Percentiles rank a stretch among this genome's conserved stretches.
These are phyloP conservation scores for Physocladia obscura DNA, from an alignment of 192 early-diverging fungal species.

Conservation along the genomic window DNA sequence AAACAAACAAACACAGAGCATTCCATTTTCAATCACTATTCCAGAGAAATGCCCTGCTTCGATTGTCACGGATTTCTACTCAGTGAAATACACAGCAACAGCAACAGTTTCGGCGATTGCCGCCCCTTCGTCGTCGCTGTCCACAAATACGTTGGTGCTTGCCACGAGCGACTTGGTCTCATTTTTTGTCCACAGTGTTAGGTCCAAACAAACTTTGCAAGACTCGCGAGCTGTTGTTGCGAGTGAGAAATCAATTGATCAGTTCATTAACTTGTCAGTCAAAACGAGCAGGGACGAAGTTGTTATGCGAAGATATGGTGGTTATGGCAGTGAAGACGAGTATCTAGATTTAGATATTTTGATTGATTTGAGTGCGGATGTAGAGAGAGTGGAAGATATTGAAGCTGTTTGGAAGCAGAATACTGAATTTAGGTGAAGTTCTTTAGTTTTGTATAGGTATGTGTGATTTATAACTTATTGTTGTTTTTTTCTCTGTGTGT, in stretches of 20 bases:
- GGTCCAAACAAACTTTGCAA: not conserved
- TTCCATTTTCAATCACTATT: not conserved
- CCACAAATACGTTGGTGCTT: too few species aligned
- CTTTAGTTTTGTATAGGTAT: not conserved
- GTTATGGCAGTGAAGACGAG: not conserved
- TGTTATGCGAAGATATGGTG: constrained; percentile 1
- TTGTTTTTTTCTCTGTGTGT: not conserved
- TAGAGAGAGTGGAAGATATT: constrained; percentile 7
- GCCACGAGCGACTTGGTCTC: too few species aligned
- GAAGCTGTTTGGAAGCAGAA: not conserved
- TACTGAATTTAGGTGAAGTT: constrained; percentile 1
- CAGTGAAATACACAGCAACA: not conserved
- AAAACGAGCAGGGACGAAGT: not conserved
- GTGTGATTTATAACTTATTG: not conserved
- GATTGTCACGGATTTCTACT: not conserved
- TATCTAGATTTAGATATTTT: not conserved
- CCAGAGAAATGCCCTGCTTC: not conserved
- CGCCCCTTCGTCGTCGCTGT: too few species aligned
- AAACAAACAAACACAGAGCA: not conserved
- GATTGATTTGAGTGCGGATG: not conserved
- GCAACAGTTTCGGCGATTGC: not conserved
- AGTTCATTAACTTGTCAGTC: not conserved
- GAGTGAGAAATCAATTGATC: not conserved
- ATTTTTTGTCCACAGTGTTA: not conserved
- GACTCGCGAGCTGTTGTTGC: not conserved